Conservation (phyloP, 345 rosid genomes). For the Geranium brycei region DNA sequence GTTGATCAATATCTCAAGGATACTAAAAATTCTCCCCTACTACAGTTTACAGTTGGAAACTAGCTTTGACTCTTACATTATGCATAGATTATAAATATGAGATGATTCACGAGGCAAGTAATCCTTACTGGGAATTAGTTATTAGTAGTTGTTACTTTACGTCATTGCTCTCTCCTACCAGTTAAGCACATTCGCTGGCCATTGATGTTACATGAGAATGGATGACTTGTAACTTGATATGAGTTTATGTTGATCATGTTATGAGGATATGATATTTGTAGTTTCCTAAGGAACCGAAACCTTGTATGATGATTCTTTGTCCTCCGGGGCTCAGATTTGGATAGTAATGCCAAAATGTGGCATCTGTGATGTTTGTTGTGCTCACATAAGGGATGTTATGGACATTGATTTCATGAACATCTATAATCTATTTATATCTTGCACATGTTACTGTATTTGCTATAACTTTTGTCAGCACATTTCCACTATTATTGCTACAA, state of each 20-base stretch:
- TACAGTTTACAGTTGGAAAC: neutral
- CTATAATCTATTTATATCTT: neutral
- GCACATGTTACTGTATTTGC: neutral
- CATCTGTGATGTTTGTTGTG: too few species aligned
- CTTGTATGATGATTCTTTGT: neutral
- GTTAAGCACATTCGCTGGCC: neutral
- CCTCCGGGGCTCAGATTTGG: conserved; percentile 75
- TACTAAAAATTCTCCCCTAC: neutral
- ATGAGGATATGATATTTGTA: too few species aligned
- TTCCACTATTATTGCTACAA: too few species aligned
- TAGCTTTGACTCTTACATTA: too few species aligned
- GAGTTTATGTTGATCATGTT: neutral
- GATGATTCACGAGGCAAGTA: too few species aligned
- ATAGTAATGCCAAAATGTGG: conserved; percentile 60
- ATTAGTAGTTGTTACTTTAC: neutral
- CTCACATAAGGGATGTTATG: conserved; percentile 64
- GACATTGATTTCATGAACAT: conserved; percentile 7
- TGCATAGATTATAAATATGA: too few species aligned
- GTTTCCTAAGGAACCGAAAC: neutral
- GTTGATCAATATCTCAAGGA: neutral
- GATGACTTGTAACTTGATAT: too few species aligned
- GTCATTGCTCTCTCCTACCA: neutral
- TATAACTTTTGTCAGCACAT: too few species aligned
- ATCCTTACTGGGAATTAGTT: too few species aligned
- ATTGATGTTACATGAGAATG: neutral